Conservation (phyloP, 805 yeast species). For the Cyberlindnera sargentensis region DNA sequence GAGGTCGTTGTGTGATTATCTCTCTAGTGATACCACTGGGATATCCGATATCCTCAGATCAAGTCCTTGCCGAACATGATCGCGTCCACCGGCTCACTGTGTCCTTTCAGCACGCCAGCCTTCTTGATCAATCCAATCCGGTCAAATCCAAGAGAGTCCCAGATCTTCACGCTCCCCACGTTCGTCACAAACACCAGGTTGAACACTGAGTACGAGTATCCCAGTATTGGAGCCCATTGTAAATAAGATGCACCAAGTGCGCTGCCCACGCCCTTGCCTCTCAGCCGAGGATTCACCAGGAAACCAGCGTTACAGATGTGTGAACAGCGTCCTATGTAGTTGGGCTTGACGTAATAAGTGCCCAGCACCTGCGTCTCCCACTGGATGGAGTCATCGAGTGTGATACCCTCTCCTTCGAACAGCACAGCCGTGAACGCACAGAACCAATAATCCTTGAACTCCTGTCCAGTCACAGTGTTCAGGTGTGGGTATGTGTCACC, state of each 20-base stretch:
- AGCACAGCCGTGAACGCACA: conserved; percentile 58
- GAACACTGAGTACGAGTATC: conserved; percentile 78
- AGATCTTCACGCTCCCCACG: conserved; percentile 62
- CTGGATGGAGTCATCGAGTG: conserved; percentile 16
- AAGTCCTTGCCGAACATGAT: conserved; percentile 56
- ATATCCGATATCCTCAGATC: not conserved
- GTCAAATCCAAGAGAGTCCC: conserved; percentile 82
- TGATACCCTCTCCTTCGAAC: conserved; percentile 34
- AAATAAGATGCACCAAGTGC: conserved; percentile 64
- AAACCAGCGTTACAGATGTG: conserved; percentile 90
- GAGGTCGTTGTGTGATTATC: too few species aligned
- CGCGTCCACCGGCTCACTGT: conserved; percentile 63
- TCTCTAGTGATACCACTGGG: too few species aligned
- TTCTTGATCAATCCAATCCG: conserved; percentile 66
- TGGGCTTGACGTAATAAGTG: conserved; percentile 77
- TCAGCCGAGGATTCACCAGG: conserved; percentile 47
- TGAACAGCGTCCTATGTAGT: conserved; percentile 76
- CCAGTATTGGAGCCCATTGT: conserved; percentile 67
- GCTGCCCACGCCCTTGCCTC: conserved; percentile 68
- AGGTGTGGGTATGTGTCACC: conserved; percentile 74
- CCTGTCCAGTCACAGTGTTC: conserved; percentile 34
- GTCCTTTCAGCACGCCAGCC: conserved; percentile 69
- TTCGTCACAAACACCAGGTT: conserved; percentile 83
- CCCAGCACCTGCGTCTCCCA: conserved; percentile 56
- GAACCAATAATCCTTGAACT: conserved; percentile 62